Base-by-base conservation (phyloP, 2,329 filamentous ascomycete species). In the Didymella sp. region DNA sequence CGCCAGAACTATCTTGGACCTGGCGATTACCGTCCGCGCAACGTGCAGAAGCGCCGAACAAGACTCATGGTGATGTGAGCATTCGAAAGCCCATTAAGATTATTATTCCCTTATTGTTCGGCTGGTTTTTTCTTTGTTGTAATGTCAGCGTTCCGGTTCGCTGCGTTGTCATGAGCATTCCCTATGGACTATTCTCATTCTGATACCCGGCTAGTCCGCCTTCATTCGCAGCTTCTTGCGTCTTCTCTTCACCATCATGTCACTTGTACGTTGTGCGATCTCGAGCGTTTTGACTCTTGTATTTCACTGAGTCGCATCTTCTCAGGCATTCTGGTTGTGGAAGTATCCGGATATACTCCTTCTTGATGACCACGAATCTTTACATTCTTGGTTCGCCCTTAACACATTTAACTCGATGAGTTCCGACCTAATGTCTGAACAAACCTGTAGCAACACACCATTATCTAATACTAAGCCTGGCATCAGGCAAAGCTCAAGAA, bases 41-140 rank as follows among this genome's bases (percentile, higher is more conserved):
- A 76, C 41, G 76, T 82, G 65, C 79, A 82, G 67, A 77, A 80
- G 63, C 75, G 81, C 53, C 78, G 76, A 47, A 83, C 80, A 37
- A 76, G 78, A 64, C 69, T 83, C 67, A 82, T 82, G 79, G 82
- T 81, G 79, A 82, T 82, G 77, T 76, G 61, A 74, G 65, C 57
- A 19, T 4, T 12, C 40, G 33, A 48, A 22, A 21, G 21, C 41
- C 31, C 51, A 19, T 24, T 21, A 8, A 13, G 2, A 37, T 37
- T 30, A 49, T 12, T 19, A 13, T 38, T 25, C 38, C 40, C 21
- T 48, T 24, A 27, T 21, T 38, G 7, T 43, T 41, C 19, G 13
- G 15, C 11, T 28, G 21, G 11, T 21, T 4, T 8, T 51, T 42
- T 30, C 28, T 51, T 47, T 49, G 30, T 53, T 25, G 15, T 40